Conservation (phyloP, 805 yeast species). For the Danielia reshetovae region DNA sequence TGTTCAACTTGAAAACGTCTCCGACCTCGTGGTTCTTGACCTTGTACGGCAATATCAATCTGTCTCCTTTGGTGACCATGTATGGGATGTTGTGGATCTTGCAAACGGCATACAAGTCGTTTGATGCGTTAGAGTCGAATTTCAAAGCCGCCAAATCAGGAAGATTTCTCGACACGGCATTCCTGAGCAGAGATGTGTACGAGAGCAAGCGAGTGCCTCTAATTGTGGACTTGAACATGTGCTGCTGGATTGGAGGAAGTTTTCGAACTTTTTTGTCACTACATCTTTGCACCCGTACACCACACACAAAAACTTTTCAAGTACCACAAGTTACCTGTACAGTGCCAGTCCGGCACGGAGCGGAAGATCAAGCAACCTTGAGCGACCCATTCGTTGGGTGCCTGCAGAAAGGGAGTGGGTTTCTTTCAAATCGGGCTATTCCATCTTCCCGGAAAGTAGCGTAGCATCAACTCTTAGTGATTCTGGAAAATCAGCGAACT, state of each 20-base stretch:
- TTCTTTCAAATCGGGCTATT: too few species aligned
- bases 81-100: constrained; percentile 81
- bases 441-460: too few species aligned
- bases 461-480: too few species aligned
- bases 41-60: constrained; percentile 71
- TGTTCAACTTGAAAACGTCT: constrained; percentile 67
- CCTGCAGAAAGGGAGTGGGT: too few species aligned
- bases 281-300: constrained; percentile 1
- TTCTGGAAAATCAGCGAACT: too few species aligned
- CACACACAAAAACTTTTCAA: too few species aligned
- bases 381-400: too few species aligned
- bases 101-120: constrained; percentile 73
- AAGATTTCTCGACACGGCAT: neutral
- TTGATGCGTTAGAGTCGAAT: constrained; percentile 50
- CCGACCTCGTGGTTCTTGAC: constrained; percentile 79
- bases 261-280: constrained; percentile 1
- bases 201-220: constrained; percentile 11
- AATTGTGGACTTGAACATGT: constrained; percentile 10
- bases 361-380: too few species aligned
- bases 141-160: constrained; percentile 60
- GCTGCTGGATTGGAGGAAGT: neutral
- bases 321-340: too few species aligned
- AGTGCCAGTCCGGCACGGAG: too few species aligned
- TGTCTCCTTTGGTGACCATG: constrained; percentile 88
- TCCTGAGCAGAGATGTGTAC: constrained; percentile 7